phyloP scores from a whole-genome alignment of 2,329 filamentous ascomycete species.

The Xylaria sp. region DNA sequence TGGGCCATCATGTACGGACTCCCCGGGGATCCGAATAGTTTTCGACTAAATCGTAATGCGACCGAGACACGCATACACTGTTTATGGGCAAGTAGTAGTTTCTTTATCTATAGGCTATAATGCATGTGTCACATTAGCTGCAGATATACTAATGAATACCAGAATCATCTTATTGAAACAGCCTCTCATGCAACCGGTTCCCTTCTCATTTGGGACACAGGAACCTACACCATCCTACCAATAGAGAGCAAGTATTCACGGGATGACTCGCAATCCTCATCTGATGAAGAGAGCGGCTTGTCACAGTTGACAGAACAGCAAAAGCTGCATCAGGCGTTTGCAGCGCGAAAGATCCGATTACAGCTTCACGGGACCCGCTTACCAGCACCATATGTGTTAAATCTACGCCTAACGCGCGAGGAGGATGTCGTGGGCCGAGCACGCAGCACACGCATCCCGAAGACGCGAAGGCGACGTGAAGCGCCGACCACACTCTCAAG shows the following conservation, averaged over 20 bases:
- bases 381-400: constrained; percentile 63
- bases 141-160: constrained; percentile 6
- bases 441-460: constrained; percentile 42
- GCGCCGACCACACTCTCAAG: constrained; percentile 21
- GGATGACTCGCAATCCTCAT: constrained; percentile 50
- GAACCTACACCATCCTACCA: constrained; percentile 65
- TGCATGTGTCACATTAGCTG: background rate
- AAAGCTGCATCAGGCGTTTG: constrained; percentile 63
- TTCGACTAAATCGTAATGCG: constrained; percentile 65
- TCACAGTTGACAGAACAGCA: constrained; percentile 52
- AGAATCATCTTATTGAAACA: constrained; percentile 71
- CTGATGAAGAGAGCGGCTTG: constrained; percentile 44
- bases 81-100: constrained; percentile 60
- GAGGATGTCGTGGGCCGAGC: constrained; percentile 53
- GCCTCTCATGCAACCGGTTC: constrained; percentile 65
- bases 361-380: constrained; percentile 64
- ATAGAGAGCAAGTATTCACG: constrained; percentile 33
- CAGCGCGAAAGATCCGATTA: constrained; percentile 65
- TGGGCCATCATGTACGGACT: constrained; percentile 73
- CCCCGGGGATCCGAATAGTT: constrained; percentile 67
- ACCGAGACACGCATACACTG: constrained; percentile 71
- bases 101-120: background rate
- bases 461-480: constrained; percentile 43
- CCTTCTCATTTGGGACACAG: constrained; percentile 71
- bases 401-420: constrained; percentile 60